Evolutionary conservation across 2,329 filamentous ascomycete species (phyloP), one percentile per base, ranked within the genome.

Genomic region (Colletotrichum plurivorum): DNA sequence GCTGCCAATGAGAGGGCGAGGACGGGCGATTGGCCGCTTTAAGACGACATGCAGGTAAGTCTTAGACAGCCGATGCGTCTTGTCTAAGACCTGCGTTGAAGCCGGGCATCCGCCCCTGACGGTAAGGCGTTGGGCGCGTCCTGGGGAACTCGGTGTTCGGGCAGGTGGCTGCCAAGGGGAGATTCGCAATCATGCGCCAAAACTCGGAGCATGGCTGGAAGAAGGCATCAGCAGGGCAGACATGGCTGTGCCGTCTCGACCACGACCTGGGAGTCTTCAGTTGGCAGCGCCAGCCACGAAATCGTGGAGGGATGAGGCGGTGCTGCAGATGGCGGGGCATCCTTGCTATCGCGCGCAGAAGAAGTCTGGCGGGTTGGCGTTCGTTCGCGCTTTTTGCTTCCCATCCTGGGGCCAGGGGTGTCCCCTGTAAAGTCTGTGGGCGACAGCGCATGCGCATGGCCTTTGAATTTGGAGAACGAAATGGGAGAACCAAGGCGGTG

Each of bases 61-160:
- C 61, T 69, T 16, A 51, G 55, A 69, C 49, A 66, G 16, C 13
- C 36, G 20, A 18, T 48, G 49, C 43, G n/a, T 45, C 25, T 36
- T 66, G 66, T 69, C 66, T 69, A 8, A 66, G 66, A 69, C 66
- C 43, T 66, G 62, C 62, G 55, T 60, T 18, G 7, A 51, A 41
- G 52, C 62, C 43, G 25, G 62, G 53, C 52, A 36, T 55, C 45
- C 43, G 66, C 58, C 45, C 66, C 66, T 69, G 62, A 56, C 39
- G 46, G 41, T 43, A 43, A 15, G 41, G 41, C 31, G 31, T 25
- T 25, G 22, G 4, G 22, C 41, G 41, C 41, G 41, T 43, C 41
- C 16, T 43, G 41, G 41, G 12, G 41, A 15, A 43, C 4, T n/a
- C 16, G 41, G 39, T 15, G 13, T 4, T 41, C 22, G 39, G 12